A percentile compares a stretch with the other conserved stretches of the same genome.
phyloP scores from a whole-genome alignment of 495 filamentous ascomycete species.

The Parmelia sp. region DNA sequence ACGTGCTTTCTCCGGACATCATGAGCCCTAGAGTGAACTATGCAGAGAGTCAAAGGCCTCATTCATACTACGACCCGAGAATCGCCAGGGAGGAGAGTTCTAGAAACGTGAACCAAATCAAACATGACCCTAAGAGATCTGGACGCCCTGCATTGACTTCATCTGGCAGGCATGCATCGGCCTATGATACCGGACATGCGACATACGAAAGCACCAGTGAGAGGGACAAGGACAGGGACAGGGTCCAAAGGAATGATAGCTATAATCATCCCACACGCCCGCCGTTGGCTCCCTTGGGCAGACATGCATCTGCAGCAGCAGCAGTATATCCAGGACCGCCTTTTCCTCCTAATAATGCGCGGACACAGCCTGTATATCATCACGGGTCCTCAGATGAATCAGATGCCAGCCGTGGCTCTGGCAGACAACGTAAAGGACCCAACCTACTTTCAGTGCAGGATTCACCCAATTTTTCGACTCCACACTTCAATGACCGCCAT shows the following conservation, averaged over 20 bases:
- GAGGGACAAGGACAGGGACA: neutral
- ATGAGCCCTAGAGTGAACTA: slow-evolving; percentile 19
- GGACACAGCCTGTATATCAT: neutral
- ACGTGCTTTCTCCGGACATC: slow-evolving; percentile 24
- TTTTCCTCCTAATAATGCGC: neutral
- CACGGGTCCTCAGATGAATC: slow-evolving; percentile 16
- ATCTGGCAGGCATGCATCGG: slow-evolving; percentile 11
- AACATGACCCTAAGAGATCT: neutral
- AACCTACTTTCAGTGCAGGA: neutral
- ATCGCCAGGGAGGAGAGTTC: neutral
- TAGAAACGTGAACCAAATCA: neutral
- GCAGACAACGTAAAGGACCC: neutral
- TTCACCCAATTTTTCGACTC: neutral
- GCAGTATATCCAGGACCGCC: slow-evolving; percentile 6
- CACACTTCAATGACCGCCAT: neutral
- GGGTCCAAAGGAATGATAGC: neutral
- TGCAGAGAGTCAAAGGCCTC: slow-evolving; percentile 1
- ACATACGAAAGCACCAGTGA: slow-evolving; percentile 2
- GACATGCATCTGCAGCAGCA: slow-evolving; percentile 19
- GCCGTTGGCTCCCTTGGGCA: slow-evolving; percentile 12
- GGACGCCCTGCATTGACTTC: slow-evolving; percentile 9
- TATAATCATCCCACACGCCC: slow-evolving; percentile 9
- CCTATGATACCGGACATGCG: neutral
- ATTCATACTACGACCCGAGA: slow-evolving; percentile 8
- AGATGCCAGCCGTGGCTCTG: slow-evolving; percentile 8